phyloP scores from a whole-genome alignment of 257 asterid species.

The Solanum ossicruentum region DNA sequence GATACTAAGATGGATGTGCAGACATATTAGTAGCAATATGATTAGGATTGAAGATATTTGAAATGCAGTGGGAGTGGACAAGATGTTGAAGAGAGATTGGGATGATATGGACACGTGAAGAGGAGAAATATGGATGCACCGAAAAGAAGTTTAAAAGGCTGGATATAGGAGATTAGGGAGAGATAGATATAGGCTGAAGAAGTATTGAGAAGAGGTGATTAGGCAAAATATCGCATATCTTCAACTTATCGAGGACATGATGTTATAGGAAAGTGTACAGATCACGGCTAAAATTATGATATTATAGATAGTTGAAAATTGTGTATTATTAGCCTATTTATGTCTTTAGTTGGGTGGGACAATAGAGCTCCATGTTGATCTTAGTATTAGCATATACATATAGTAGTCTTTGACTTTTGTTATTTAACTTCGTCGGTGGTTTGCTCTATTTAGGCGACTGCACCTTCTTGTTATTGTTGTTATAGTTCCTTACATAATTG shows the following conservation, averaged over 20 bases:
- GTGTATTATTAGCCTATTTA: not conserved
- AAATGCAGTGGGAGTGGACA: no score
- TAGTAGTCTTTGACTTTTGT: not conserved
- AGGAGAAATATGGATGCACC: not conserved
- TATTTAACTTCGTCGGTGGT: not conserved
- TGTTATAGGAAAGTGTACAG: not conserved
- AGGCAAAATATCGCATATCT: not conserved
- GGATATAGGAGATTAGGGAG: not conserved
- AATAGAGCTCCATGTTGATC: not conserved
- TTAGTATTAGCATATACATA: not conserved
- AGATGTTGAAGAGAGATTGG: not conserved
- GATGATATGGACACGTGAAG: not conserved
- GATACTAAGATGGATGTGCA: no score
- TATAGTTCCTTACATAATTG: not conserved
- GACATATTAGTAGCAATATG: no score
- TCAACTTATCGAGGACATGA: not conserved
- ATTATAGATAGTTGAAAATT: not conserved
- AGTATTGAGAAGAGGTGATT: not conserved
- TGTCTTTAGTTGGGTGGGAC: not conserved
- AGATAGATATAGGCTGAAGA: not conserved
- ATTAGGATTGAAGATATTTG: no score
- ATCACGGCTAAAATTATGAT: accelerated
- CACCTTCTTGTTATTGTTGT: not conserved
- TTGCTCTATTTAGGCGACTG: not conserved
- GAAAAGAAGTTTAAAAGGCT: not conserved